Base-by-base conservation (phyloP, 441 rosid species). In the Sinapis alba region DNA sequence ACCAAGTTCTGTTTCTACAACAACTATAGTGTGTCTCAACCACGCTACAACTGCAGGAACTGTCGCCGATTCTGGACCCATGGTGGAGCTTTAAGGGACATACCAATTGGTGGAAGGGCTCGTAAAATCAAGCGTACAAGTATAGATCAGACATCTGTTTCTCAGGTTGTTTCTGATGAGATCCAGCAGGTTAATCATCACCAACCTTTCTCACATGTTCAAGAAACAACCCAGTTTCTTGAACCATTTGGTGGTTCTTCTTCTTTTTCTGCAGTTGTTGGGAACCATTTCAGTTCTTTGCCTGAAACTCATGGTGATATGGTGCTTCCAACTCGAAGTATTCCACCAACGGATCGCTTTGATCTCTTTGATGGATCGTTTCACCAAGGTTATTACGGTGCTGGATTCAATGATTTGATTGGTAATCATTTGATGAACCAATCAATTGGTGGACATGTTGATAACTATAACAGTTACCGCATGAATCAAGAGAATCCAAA, bases 1-100 rank as follows among this genome's bases (percentile, higher is more conserved):
- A 89, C 95, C 23, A 91, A 91, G 76, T 89, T 93, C 30, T 91
- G 94, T 81, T 91, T 88, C 69, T 93, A 86, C 80, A 93, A 89
- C 83, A 93, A 93, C 63, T 89, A 89, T 79, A 88, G 88, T 27
- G 71, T 85, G 36, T 69, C 92, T 59, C 97, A 93, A 81, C 97
- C 96, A 4, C 93, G 98, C 2, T 88, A 86, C 69, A 86, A 84
- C 72, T 93, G 98, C 83, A 93, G 89, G 86, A 77, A 81, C 0
- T 93, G 98, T 80, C 80, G 93, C 71, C 76, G 98, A 68, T 89
- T 87, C 57, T 93, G 97, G 97, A 93, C 98, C 43, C 97, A 88
- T 8, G 96, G 98, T 4, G 97, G 98, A 23, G 81, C 88, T 66
- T 74, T 86, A 13, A 84, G 96, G 75, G 90, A 88, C 83, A 87